A percentile compares a stretch with the other conserved stretches of the same genome.
These are phyloP conservation scores for Rubia tinctorum DNA, from an alignment of 305 asterid species.

Conservation along the genomic window DNA sequence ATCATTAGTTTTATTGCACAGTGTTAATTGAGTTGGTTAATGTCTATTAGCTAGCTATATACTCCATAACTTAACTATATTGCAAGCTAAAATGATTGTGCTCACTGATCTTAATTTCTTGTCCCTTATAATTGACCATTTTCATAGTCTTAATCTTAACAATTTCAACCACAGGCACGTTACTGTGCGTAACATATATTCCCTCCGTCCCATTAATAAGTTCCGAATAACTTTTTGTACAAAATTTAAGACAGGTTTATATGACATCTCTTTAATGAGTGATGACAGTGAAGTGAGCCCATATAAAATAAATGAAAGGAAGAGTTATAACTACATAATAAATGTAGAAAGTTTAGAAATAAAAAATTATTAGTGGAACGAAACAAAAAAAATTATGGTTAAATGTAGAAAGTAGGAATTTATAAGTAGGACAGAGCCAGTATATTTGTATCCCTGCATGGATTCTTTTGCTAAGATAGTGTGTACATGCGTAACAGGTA, in stretches of 20 bases:
- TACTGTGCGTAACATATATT: neutral
- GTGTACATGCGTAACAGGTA: neutral
- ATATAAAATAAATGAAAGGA: too few relatives aligned
- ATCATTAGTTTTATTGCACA: conserved; percentile 7
- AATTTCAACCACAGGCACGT: neutral
- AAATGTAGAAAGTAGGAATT: too few relatives aligned
- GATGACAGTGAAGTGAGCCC: too few relatives aligned
- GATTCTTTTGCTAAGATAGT: neutral
- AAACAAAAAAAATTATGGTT: too few relatives aligned
- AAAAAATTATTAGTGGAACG: too few relatives aligned
- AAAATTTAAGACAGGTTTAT: too few relatives aligned
- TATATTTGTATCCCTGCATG: conserved; percentile 6
- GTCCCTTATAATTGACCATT: neutral
- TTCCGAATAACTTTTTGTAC: too few relatives aligned
- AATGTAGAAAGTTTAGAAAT: too few relatives aligned
- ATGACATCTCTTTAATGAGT: too few relatives aligned
- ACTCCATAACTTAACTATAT: neutral
- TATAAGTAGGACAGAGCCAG: too few relatives aligned
- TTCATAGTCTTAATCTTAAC: neutral
- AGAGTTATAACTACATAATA: too few relatives aligned
- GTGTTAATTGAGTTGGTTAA: neutral
- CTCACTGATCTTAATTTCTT: neutral
- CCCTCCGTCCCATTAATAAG: too few relatives aligned
- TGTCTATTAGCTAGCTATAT: neutral
- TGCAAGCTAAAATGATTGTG: conserved; percentile 9